Percentiles rank a stretch among this genome's conserved stretches.
These are phyloP conservation scores for Scheffersomyces quercinus DNA, from an alignment of 1,139 yeast genomes.

Conservation along the genomic window DNA sequence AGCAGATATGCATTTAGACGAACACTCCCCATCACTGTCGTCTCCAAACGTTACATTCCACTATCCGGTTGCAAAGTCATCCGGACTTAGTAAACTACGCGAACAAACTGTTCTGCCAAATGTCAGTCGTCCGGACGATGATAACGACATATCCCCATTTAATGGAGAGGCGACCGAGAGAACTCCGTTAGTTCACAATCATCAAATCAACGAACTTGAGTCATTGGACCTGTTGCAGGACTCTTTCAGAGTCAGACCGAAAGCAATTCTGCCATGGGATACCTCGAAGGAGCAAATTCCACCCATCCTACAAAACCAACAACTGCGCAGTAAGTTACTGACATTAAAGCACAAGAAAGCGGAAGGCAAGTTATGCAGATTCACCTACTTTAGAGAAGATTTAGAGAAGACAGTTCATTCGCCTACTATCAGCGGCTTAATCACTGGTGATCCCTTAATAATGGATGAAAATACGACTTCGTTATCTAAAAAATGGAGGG, in stretches of 20 bases:
- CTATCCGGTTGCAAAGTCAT: slow-evolving; percentile 19
- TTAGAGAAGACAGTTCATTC: slow-evolving; percentile 86
- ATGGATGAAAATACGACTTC: slow-evolving; percentile 10
- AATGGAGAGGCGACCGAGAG: not conserved
- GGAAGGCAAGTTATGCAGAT: slow-evolving; percentile 48
- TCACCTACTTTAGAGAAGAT: slow-evolving; percentile 91
- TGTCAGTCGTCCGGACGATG: slow-evolving; percentile 1
- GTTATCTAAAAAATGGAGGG: slow-evolving; percentile 19
- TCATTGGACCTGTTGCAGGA: slow-evolving; percentile 38
- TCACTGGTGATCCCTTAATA: slow-evolving; percentile 20
- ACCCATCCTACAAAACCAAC: slow-evolving; percentile 28
- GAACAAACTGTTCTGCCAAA: not conserved
- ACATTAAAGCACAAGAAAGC: slow-evolving; percentile 13
- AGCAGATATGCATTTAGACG: slow-evolving; percentile 22
- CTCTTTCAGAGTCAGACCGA: slow-evolving; percentile 69
- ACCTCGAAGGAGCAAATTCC: slow-evolving; percentile 34
- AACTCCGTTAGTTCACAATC: slow-evolving; percentile 33
- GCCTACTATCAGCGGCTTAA: slow-evolving; percentile 80
- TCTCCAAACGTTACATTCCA: slow-evolving; percentile 26
- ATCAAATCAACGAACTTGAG: slow-evolving; percentile 66
- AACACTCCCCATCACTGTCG: slow-evolving; percentile 5
- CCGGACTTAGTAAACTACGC: not conserved
- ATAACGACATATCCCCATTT: not conserved
- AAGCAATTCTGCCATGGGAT: slow-evolving; percentile 78
- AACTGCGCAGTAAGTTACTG: slow-evolving; percentile 7